Conservation (phyloP, 73 alveolate genomes). For the Tetrahymena elliotti region DNA sequence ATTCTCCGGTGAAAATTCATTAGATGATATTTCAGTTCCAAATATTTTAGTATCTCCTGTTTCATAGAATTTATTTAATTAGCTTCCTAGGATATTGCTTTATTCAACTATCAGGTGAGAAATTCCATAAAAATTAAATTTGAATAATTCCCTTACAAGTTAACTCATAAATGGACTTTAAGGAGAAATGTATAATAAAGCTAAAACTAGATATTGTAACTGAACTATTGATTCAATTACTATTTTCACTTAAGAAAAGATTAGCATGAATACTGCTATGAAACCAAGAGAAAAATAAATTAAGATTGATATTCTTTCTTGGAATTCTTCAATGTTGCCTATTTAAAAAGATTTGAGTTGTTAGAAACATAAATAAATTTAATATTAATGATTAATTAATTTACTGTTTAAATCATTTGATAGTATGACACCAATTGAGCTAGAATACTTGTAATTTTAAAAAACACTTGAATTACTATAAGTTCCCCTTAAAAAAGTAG, state of each 20-base stretch:
- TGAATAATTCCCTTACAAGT: not conserved
- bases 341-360: not conserved
- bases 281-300: not conserved
- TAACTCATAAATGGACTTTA: not conserved
- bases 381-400: not conserved
- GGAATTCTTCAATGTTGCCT: not conserved
- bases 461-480: not conserved
- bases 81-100: not conserved
- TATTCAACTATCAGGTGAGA: not conserved
- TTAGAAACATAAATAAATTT: not conserved
- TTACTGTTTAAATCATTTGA: not conserved
- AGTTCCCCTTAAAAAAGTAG: not conserved
- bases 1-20: not conserved
- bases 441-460: not conserved
- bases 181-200: not conserved
- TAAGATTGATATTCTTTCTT: not conserved
- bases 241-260: not conserved
- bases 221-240: not conserved
- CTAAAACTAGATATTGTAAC: not conserved
- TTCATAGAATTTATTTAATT: not conserved
- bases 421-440: not conserved
- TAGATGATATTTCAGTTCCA: not conserved
- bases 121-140: not conserved
- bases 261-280: not conserved
- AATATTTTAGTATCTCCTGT: not conserved